These are phyloP conservation scores for Beauveria rudraprayagi DNA, from an alignment of 2,329 filamentous ascomycete genomes.

Conservation along the genomic window DNA sequence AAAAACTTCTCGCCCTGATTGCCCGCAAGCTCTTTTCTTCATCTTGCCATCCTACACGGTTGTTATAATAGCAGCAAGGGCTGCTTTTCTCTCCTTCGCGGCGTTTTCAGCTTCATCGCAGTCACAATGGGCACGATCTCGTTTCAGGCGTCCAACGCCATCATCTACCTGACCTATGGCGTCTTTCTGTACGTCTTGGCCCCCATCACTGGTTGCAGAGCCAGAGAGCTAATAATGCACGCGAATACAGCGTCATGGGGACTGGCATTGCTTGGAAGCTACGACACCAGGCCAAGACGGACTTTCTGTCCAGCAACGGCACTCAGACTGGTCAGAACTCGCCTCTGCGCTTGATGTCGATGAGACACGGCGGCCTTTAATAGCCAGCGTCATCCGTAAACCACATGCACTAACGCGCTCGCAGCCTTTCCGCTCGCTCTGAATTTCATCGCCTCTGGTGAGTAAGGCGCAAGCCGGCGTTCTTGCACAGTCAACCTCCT, in stretches of 20 bases:
- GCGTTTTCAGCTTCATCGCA: background rate
- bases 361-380: background rate
- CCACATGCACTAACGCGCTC: slow-evolving; percentile 23
- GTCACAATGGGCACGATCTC: slow-evolving; percentile 65
- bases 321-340: slow-evolving; percentile 69
- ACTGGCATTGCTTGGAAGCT: slow-evolving; percentile 49
- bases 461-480: slow-evolving; percentile 40
- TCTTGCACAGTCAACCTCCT: slow-evolving; percentile 17
- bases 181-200: slow-evolving; percentile 57
- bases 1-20: no score
- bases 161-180: slow-evolving; percentile 74
- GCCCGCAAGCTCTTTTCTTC: no score
- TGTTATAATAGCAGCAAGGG: background rate
- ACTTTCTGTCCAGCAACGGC: slow-evolving; percentile 69
- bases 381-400: slow-evolving; percentile 8
- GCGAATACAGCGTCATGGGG: slow-evolving; percentile 49
- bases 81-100: background rate
- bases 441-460: slow-evolving; percentile 88
- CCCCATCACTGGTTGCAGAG: background rate
- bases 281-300: slow-evolving; percentile 56
- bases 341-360: slow-evolving; percentile 8
- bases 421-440: slow-evolving; percentile 71
- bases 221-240: background rate
- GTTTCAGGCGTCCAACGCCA: slow-evolving; percentile 68
- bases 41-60: no score